phyloP scores from a whole-genome alignment of 768 basidiomycete species.

The Trametes meyenii region DNA sequence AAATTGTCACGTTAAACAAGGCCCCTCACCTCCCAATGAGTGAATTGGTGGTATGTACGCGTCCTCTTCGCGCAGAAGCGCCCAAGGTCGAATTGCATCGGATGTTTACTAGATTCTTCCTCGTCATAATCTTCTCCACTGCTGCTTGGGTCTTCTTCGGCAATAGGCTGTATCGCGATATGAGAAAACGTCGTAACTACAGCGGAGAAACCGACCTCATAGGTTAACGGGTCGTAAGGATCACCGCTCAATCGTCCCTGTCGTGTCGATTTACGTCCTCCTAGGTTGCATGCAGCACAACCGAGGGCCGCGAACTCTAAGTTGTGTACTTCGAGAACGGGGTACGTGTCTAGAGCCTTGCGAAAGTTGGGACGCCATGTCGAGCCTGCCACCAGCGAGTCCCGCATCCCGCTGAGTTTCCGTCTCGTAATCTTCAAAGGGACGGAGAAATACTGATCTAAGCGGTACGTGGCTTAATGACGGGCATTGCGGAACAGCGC shows the following conservation, averaged over 20 bases:
- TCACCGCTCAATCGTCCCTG: constrained; percentile 63
- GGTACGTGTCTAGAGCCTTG: constrained; percentile 63
- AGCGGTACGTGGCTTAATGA: neutral
- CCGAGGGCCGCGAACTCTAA: constrained; percentile 59
- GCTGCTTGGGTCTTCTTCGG: constrained; percentile 25
- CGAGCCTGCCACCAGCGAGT: constrained; percentile 82
- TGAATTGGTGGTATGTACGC: constrained; percentile 67
- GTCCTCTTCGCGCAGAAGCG: constrained; percentile 78
- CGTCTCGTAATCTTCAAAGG: constrained; percentile 69
- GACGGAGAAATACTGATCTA: constrained; percentile 71
- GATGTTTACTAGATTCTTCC: constrained; percentile 22
- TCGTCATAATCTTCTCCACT: constrained; percentile 24
- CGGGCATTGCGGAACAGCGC: neutral
- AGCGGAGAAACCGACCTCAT: constrained; percentile 47
- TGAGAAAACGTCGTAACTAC: neutral
- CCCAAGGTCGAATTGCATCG: constrained; percentile 63
- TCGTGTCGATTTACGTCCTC: constrained; percentile 66
- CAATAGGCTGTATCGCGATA: constrained; percentile 14
- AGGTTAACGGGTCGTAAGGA: constrained; percentile 74
- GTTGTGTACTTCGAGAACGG: constrained; percentile 55
- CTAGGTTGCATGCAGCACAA: constrained; percentile 86
- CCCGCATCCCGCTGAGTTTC: constrained; percentile 67
- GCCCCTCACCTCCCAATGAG: constrained; percentile 83
- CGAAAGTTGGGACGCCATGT: constrained; percentile 79
- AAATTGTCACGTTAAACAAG: neutral